These are phyloP conservation scores for Escallonia rubra DNA, from an alignment of 129 eudicot species.

Conservation along the genomic window DNA sequence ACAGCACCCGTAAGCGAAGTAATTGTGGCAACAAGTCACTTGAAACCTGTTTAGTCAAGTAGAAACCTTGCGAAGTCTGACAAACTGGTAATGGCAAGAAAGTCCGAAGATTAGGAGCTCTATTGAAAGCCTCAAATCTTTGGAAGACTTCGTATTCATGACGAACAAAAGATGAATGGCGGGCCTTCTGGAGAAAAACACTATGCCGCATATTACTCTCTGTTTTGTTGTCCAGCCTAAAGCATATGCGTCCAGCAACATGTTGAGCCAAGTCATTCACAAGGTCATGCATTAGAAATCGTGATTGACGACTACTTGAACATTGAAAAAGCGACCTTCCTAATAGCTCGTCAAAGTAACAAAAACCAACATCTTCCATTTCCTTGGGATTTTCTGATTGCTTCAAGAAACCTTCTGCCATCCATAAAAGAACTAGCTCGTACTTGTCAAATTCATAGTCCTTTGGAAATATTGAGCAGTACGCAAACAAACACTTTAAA, in stretches of 20 bases:
- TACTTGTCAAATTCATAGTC: slow-evolving; percentile 23
- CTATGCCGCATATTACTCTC: slow-evolving; percentile 3
- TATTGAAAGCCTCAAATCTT: slow-evolving; percentile 16
- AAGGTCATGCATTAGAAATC: slow-evolving; percentile 35
- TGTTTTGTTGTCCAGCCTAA: slow-evolving; percentile 17
- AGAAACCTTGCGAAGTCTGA: not conserved
- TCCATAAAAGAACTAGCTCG: slow-evolving; percentile 22
- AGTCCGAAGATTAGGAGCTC: slow-evolving; percentile 33
- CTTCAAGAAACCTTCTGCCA: slow-evolving; percentile 30
- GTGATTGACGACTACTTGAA: slow-evolving; percentile 1
- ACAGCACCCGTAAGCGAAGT: slow-evolving; percentile 14
- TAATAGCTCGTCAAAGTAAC: slow-evolving; percentile 16
- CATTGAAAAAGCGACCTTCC: slow-evolving; percentile 28
- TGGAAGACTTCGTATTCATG: slow-evolving; percentile 16
- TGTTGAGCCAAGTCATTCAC: slow-evolving; percentile 26
- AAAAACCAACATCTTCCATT: slow-evolving; percentile 15
- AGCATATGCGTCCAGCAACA: slow-evolving; percentile 16
- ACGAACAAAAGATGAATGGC: slow-evolving; percentile 33
- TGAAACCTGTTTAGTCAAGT: slow-evolving; percentile 14
- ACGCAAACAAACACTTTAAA: slow-evolving; percentile 31
- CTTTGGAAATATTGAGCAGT: slow-evolving; percentile 31
- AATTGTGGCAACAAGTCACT: slow-evolving; percentile 12
- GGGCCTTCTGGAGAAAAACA: slow-evolving; percentile 17
- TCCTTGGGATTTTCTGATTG: not conserved
- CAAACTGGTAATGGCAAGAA: slow-evolving; percentile 26